Percentiles rank a stretch among this genome's conserved stretches.
These are phyloP conservation scores for Bjerkandera adusta DNA, from an alignment of 1,284 basidiomycete genomes.

Conservation along the genomic window DNA sequence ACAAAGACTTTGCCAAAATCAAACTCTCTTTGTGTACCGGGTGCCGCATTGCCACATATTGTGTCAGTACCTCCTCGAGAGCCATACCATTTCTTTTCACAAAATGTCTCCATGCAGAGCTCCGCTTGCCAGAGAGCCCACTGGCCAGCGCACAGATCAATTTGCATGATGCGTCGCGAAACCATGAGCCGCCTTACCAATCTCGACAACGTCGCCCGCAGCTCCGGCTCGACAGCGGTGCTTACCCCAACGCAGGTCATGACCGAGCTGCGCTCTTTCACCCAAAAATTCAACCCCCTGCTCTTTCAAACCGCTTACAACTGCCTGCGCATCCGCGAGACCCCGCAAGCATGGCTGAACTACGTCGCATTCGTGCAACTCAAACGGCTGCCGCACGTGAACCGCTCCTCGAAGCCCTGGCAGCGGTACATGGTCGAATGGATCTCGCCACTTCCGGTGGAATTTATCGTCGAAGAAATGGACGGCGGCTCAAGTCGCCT, in stretches of 20 bases:
- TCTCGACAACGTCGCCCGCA: background rate
- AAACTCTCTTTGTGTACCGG: slow-evolving; percentile 14
- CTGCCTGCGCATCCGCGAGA: slow-evolving; percentile 6
- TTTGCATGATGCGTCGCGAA: slow-evolving; percentile 6
- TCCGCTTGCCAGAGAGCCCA: slow-evolving; percentile 12
- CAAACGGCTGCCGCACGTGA: slow-evolving; percentile 1
- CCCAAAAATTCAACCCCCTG: slow-evolving; percentile 11
- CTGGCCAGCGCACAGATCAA: slow-evolving; percentile 16
- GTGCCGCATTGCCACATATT: slow-evolving; percentile 14
- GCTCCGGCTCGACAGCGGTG: background rate
- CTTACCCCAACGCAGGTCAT: slow-evolving; percentile 3
- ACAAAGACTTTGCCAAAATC: slow-evolving; percentile 9
- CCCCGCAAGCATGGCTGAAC: slow-evolving; percentile 1
- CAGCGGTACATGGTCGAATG: slow-evolving; percentile 8
- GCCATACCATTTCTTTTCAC: background rate
- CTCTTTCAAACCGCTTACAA: slow-evolving; percentile 17
- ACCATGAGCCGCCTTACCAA: background rate
- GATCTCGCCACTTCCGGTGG: slow-evolving; percentile 1
- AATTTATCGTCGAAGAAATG: background rate
- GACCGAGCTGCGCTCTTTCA: slow-evolving; percentile 13
- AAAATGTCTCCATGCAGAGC: slow-evolving; percentile 6
- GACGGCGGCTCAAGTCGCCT: background rate
- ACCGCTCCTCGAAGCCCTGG: slow-evolving; percentile 10
- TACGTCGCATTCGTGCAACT: slow-evolving; percentile 9
- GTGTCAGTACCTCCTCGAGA: slow-evolving; percentile 4